phyloP scores from a whole-genome alignment of 1,284 basidiomycete genomes.

The Puccinia triticina region DNA sequence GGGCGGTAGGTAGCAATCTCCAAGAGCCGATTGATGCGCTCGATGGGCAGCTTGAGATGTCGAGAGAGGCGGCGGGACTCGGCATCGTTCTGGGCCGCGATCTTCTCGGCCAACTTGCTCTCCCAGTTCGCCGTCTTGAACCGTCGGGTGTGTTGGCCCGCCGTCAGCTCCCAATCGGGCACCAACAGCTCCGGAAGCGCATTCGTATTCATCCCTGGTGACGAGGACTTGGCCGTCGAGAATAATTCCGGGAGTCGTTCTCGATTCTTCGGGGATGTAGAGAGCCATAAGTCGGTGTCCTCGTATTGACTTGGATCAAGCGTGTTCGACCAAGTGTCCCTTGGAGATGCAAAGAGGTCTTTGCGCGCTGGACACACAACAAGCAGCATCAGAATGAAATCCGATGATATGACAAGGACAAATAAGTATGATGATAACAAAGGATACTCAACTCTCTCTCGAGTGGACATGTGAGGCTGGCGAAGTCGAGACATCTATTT shows the following conservation, averaged over 20 bases:
- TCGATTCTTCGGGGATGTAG: slow-evolving; percentile 18
- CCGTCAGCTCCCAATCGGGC: slow-evolving; percentile 47
- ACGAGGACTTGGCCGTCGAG: background rate
- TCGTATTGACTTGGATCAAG: slow-evolving; percentile 37
- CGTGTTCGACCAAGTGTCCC: slow-evolving; percentile 34
- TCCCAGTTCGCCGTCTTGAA: slow-evolving; percentile 46
- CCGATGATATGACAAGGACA: background rate
- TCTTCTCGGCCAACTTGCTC: slow-evolving; percentile 29
- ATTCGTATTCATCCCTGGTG: background rate
- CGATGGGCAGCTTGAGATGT: slow-evolving; percentile 30
- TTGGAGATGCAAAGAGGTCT: slow-evolving; percentile 42
- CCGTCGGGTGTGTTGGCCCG: slow-evolving; percentile 43
- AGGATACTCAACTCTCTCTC: slow-evolving; percentile 35
- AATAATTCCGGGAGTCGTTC: slow-evolving; percentile 39
- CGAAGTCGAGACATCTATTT: slow-evolving; percentile 1
- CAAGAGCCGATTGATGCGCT: slow-evolving; percentile 7
- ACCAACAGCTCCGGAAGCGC: slow-evolving; percentile 36
- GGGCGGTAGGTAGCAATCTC: slow-evolving; percentile 15
- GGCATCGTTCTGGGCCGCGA: slow-evolving; percentile 6
- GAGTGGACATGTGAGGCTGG: slow-evolving; percentile 41
- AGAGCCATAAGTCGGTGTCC: slow-evolving; percentile 41
- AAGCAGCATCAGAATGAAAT: background rate
- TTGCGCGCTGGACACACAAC: slow-evolving; percentile 33
- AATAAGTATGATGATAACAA: background rate
- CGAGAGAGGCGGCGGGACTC: slow-evolving; percentile 27